Evolutionary conservation across 2,329 filamentous ascomycete species (phyloP).

Genomic region (Talaromyces piceae): DNA sequence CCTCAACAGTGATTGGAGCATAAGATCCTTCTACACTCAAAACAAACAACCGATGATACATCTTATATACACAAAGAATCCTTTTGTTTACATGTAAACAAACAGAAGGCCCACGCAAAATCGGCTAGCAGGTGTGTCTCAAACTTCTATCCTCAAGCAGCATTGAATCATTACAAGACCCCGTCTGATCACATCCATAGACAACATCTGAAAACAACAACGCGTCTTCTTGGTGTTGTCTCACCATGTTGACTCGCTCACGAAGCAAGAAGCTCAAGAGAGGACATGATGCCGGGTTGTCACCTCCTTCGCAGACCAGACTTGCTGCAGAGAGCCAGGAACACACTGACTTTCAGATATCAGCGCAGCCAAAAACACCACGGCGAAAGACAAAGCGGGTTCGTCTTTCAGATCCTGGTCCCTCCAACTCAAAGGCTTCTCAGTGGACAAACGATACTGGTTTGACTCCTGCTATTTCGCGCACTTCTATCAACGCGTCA

Average conservation of each 20-base stretch:
- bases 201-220: background rate
- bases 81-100: no score
- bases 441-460: constrained; percentile 27
- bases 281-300: background rate
- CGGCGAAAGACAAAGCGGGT: constrained; percentile 34
- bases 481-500: constrained; percentile 21
- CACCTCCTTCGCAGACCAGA: background rate
- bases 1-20: background rate
- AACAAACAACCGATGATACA: background rate
- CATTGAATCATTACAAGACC: no score
- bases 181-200: background rate
- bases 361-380: constrained; percentile 17
- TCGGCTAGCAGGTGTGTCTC: no score
- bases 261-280: background rate
- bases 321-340: background rate
- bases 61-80: background rate
- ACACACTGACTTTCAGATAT: background rate
- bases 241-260: background rate
- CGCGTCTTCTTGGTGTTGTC: background rate
- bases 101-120: no score
- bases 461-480: constrained; percentile 37
- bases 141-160: no score
- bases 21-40: background rate
- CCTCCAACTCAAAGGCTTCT: constrained; percentile 14
- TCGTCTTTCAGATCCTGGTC: constrained; percentile 39